Evolutionary conservation across 805 yeast species (phyloP).

Genomic region (Clavispora fructus): DNA sequence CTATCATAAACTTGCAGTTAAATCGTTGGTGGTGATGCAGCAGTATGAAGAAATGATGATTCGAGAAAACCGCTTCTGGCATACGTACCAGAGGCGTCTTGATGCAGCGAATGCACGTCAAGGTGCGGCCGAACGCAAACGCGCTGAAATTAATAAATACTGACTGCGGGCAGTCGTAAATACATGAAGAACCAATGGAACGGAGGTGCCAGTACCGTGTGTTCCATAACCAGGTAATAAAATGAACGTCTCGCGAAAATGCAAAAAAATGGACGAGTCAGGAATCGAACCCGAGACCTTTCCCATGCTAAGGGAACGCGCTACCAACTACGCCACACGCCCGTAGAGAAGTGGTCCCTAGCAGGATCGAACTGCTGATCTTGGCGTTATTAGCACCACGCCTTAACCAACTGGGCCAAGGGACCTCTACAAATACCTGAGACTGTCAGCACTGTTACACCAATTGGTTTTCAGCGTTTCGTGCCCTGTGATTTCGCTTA

Average conservation of each 20-base stretch:
- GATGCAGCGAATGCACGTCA: slow-evolving; percentile 1
- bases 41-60: slow-evolving; percentile 18
- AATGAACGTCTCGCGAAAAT: no score
- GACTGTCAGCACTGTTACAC: no score
- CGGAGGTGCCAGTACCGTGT: no score
- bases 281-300: slow-evolving; percentile 77
- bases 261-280: slow-evolving; percentile 57
- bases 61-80: slow-evolving; percentile 25
- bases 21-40: slow-evolving; percentile 27
- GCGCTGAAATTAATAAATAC: slow-evolving; percentile 1
- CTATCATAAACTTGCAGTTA: slow-evolving; percentile 20
- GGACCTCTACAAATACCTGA: not conserved
- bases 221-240: no score
- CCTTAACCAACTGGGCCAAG: slow-evolving; percentile 10
- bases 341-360: slow-evolving; percentile 36
- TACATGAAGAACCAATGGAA: not conserved
- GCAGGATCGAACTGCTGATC: slow-evolving; percentile 28
- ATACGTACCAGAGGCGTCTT: slow-evolving; percentile 14
- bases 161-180: slow-evolving; percentile 3
- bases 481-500: no score
- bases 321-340: slow-evolving; percentile 83
- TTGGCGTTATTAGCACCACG: slow-evolving; percentile 37
- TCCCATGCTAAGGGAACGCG: slow-evolving; percentile 78
- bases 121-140: slow-evolving; percentile 1
- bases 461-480: no score